Conservation (phyloP, 2,329 filamentous ascomycete genomes). For the Paecilomyces dactylethromorphus region DNA sequence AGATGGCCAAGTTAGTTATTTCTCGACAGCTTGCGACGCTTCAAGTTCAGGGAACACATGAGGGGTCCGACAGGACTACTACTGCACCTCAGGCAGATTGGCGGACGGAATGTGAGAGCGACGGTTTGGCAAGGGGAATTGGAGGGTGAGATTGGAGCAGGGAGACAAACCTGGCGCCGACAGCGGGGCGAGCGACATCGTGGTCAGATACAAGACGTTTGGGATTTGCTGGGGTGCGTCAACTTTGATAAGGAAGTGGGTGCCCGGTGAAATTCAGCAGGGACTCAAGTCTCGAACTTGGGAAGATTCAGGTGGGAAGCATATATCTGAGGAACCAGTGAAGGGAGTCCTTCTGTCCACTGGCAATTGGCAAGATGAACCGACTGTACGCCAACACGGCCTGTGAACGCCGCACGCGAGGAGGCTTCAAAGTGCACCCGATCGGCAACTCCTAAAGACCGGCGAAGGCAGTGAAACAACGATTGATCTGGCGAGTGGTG, state of each 20-base stretch:
- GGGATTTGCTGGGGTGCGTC: slow-evolving; percentile 4
- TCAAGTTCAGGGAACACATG: background rate
- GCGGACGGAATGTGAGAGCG: slow-evolving; percentile 2
- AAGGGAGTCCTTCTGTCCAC: background rate
- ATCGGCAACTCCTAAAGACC: background rate
- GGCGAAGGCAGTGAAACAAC: background rate
- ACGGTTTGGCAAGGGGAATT: background rate
- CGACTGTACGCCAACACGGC: background rate
- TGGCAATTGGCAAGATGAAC: background rate
- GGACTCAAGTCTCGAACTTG: slow-evolving; percentile 2
- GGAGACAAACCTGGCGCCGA: slow-evolving; percentile 18
- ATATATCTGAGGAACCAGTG: background rate
- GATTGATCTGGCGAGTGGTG: background rate
- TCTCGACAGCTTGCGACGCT: background rate
- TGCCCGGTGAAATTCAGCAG: slow-evolving; percentile 1
- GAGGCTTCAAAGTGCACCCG: background rate
- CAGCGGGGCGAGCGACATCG: slow-evolving; percentile 17
- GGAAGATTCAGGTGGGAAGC: background rate
- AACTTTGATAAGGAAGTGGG: slow-evolving; percentile 2
- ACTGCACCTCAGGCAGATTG: slow-evolving; percentile 13
- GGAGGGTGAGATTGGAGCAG: background rate
- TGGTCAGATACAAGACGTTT: slow-evolving; percentile 6
- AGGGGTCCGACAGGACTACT: slow-evolving; percentile 6
- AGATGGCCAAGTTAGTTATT: slow-evolving; percentile 5
- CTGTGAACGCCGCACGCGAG: background rate